Percentiles rank a stretch among this genome's conserved stretches.
Evolutionary conservation across 495 filamentous ascomycete genomes (phyloP).

Genomic region (Hypoxylon trugodes): DNA sequence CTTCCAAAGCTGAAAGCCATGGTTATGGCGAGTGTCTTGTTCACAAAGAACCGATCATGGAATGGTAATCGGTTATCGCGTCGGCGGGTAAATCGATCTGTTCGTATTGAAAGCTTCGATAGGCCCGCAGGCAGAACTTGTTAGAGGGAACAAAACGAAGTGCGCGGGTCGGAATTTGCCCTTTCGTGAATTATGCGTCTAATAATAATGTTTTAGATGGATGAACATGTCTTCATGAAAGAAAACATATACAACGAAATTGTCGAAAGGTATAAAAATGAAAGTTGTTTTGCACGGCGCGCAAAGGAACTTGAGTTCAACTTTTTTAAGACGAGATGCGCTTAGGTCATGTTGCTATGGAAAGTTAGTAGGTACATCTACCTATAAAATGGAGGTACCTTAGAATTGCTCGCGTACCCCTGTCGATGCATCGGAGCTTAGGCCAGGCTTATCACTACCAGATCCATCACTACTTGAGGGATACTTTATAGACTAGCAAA

Average conservation of each 20-base stretch:
- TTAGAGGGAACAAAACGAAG: neutral
- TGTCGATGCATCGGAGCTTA: neutral
- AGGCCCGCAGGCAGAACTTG: neutral
- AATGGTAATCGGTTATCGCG: constrained; percentile 8
- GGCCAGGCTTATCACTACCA: neutral
- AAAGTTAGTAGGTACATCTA: constrained; percentile 9
- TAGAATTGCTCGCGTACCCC: constrained; percentile 39
- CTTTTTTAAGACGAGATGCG: constrained; percentile 28
- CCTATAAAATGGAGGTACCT: neutral
- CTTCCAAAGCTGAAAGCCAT: constrained; percentile 75
- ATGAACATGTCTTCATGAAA: neutral
- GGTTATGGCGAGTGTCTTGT: constrained; percentile 28
- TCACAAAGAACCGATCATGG: constrained; percentile 23
- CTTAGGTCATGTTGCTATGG: constrained; percentile 7
- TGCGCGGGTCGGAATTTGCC: constrained; percentile 4
- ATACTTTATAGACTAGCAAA: neutral
- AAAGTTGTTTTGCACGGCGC: constrained; percentile 13
- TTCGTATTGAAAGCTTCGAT: constrained; percentile 2
- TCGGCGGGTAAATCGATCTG: constrained; percentile 6
- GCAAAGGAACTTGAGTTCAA: constrained; percentile 23
- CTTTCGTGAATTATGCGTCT: neutral
- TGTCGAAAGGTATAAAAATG: constrained; percentile 7
- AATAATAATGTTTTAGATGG: neutral
- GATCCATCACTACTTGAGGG: too few relatives aligned
- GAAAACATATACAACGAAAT: neutral